These are phyloP conservation scores for Rhexocercosporidium sp. DNA, from an alignment of 2,329 filamentous ascomycete genomes.

Conservation along the genomic window DNA sequence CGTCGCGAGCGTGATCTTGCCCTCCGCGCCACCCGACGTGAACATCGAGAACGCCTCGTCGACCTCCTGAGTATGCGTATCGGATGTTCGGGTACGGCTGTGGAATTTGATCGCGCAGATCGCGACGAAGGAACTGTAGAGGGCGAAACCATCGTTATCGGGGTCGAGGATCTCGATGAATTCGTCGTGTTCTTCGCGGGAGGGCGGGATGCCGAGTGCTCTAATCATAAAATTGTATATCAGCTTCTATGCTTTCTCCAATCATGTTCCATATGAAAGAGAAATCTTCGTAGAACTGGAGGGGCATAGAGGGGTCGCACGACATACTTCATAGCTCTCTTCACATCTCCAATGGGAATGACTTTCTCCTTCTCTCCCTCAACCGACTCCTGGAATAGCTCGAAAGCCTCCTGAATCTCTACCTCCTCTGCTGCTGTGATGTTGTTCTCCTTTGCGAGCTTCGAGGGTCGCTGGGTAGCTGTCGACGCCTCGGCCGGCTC, in stretches of 20 bases:
- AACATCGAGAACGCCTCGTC: conserved; percentile 85
- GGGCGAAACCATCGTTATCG: conserved; percentile 75
- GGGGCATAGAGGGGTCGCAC: neutral
- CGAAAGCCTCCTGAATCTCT: conserved; percentile 90
- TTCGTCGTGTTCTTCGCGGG: conserved; percentile 70
- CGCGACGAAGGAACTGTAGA: conserved; percentile 82
- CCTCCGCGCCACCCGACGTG: conserved; percentile 56
- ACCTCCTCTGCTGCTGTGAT: conserved; percentile 82
- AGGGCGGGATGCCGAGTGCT: conserved; percentile 79
- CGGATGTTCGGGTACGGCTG: conserved; percentile 55
- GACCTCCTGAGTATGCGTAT: conserved; percentile 68
- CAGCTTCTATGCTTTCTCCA: neutral
- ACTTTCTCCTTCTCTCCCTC: conserved; percentile 72
- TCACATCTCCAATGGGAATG: conserved; percentile 53
- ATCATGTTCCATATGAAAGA: conserved; percentile 3
- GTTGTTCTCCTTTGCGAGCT: conserved; percentile 90
- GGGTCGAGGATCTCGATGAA: conserved; percentile 86
- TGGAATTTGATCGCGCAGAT: conserved; percentile 88
- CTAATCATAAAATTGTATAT: conserved; percentile 50
- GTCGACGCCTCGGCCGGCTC: conserved; percentile 31
- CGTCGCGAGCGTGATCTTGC: conserved; percentile 80
- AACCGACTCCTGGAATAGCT: conserved; percentile 76
- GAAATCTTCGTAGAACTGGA: conserved; percentile 1
- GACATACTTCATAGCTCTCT: conserved; percentile 72
- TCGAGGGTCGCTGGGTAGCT: conserved; percentile 70